Evolutionary conservation across 495 filamentous ascomycete genomes (phyloP).

Genomic region (Penicillium psychrofluorescens): DNA sequence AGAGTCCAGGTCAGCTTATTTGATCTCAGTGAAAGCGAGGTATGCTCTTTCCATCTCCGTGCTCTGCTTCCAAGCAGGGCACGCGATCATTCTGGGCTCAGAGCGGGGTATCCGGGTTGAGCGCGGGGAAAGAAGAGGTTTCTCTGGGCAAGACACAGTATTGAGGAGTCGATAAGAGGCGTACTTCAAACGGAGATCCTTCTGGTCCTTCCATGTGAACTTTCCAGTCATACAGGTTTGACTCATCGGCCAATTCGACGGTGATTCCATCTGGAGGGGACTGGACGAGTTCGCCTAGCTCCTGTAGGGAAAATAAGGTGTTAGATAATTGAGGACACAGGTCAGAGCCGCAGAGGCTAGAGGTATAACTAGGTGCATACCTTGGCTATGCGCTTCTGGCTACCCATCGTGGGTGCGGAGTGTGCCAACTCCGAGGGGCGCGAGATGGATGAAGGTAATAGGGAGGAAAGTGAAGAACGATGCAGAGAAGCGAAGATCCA

Average conservation of each 20-base stretch:
- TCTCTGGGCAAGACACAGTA: not conserved
- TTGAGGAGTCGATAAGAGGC: not conserved
- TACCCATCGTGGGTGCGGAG: conserved; percentile 31
- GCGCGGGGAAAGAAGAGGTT: not conserved
- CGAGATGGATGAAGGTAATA: conserved; percentile 11
- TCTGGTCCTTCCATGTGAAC: conserved; percentile 69
- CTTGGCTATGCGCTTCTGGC: conserved; percentile 57
- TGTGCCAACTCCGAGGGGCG: conserved; percentile 6
- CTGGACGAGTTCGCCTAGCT: conserved; percentile 59
- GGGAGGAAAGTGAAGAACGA: conserved; percentile 1
- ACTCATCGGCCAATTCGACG: conserved; percentile 56
- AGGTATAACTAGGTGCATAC: conserved; percentile 20
- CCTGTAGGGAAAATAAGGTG: conserved; percentile 37
- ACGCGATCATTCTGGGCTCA: too few species aligned
- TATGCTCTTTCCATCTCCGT: too few species aligned
- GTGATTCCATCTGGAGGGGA: conserved; percentile 59
- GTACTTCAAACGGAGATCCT: conserved; percentile 64
- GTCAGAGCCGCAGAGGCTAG: not conserved
- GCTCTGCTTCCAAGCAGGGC: too few species aligned
- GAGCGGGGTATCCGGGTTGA: too few species aligned
- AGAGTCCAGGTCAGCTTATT: not conserved
- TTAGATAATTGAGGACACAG: not conserved
- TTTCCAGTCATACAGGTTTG: conserved; percentile 81
- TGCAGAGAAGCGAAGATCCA: conserved; percentile 21
- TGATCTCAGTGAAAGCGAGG: too few species aligned